Evolutionary conservation across 768 basidiomycete species (phyloP), one percentile per base, ranked within the genome.

Genomic region (Tricholoma sp.): DNA sequence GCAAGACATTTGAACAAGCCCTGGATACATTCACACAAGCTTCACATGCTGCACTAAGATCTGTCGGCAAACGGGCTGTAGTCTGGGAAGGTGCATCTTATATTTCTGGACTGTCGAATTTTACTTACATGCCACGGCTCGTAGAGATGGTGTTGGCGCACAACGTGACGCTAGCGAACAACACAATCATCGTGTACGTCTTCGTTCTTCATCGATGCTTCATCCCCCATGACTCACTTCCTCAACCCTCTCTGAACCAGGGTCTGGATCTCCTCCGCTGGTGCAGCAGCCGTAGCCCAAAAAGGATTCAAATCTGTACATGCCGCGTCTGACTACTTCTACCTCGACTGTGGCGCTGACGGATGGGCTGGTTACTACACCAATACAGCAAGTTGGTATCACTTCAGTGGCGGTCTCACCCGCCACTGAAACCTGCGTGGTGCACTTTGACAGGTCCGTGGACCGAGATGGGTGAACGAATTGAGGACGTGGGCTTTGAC

Each of bases 401-500:
- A 78, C 71, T 54, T 78, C 72, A 41, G 88, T 88, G 32, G 78
- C 87, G 1, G 83, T 94, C 51, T 86, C 90, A 1, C 81, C 93
- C 17, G 78, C 88, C 10, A 86, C 89, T 1, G 88, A 89, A 66
- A 84, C 84, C 1, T 87, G 86, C 57, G 86, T 83, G 37, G 72
- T 96, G 58, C 74, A 80, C 42, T 94, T 91, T 66, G 93, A 94
- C 67, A 83, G 85, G 6, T 68, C 77, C 2, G 61, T 91, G 53
- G 75, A 92, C 57, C 17, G 89, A 94, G 65, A 83, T 97, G 76
- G 89, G 95, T 47, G 89, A 91, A 57, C 80, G 82, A 52, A 83
- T 97, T 55, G 89, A 89, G 62, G 91, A 93, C 52, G 85, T 91
- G 76, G 94, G 93, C 28, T 95, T 91, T 67, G 89, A 96, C 66